These are phyloP conservation scores for Fusarium neocosmosporiellum DNA, from an alignment of 2,329 filamentous ascomycete genomes.

Conservation along the genomic window DNA sequence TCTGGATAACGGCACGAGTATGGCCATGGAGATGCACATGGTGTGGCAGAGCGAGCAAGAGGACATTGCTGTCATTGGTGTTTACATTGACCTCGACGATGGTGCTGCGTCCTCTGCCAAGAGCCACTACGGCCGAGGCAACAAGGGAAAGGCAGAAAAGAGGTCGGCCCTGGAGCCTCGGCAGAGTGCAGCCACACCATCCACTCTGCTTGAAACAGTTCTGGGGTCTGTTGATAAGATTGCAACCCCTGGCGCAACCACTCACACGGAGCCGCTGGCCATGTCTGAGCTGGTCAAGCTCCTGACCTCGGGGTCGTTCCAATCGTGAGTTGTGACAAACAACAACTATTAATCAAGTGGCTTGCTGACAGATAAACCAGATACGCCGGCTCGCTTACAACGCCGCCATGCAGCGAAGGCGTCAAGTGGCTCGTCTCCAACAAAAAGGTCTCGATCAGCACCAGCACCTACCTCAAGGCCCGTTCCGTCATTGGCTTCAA, in stretches of 20 bases:
- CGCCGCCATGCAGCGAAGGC: constrained; percentile 70
- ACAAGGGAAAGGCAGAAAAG: neutral
- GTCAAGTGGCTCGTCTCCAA: constrained; percentile 64
- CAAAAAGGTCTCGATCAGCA: constrained; percentile 58
- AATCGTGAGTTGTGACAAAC: constrained; percentile 37
- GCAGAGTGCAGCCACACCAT: constrained; percentile 19
- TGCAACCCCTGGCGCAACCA: constrained; percentile 52
- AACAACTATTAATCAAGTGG: neutral
- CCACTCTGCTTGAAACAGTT: constrained; percentile 50
- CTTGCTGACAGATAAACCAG: constrained; percentile 36
- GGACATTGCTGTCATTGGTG: constrained; percentile 46
- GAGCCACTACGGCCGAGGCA: neutral
- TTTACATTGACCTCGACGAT: constrained; percentile 42
- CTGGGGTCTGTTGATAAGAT: constrained; percentile 48
- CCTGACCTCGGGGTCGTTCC: constrained; percentile 47
- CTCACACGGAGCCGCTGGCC: constrained; percentile 53
- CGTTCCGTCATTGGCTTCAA: constrained; percentile 67
- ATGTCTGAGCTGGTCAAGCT: constrained; percentile 53
- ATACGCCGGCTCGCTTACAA: constrained; percentile 71
- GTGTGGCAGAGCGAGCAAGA: constrained; percentile 41
- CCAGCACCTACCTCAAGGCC: constrained; percentile 61
- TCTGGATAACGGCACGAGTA: constrained; percentile 54
- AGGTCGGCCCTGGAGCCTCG: constrained; percentile 10
- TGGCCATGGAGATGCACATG: constrained; percentile 48
- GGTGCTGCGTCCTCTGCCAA: neutral